Base-by-base conservation (phyloP, 2,329 filamentous ascomycete species). In the Diaporthe caulivora region DNA sequence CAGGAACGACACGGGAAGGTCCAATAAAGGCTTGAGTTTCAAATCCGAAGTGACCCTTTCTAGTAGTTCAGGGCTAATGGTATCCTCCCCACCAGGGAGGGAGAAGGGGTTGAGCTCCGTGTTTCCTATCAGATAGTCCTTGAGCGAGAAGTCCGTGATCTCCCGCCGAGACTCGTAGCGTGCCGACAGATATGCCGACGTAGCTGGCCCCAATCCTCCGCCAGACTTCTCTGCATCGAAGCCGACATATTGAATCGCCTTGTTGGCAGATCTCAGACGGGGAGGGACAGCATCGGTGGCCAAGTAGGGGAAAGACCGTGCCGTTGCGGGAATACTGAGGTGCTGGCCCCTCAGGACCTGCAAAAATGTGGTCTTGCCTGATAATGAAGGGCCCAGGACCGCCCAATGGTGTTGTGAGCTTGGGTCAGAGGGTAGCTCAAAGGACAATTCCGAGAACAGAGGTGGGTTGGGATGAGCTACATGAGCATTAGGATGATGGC, bases 161-260 rank as follows among this genome's bases (percentile, higher is more conserved):
- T 98, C 96, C 42, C 94, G 89, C 49, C 93, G 87, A 74, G 93
- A 95, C 86, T 99, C 97, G 81, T 98, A 99, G 51, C 97, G 89
- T 21, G 95, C 95, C 74, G 94, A 95, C 24, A 98, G 85, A 80
- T 98, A 98, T 6, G 95, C 92, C 26, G 93, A 93, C 0, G 89
- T 87, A 8, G 87, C 86, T n/a, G 85, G 85, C 2, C 88, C 87
- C 8, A 89, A 84, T 0, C 80, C 78, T 18, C 89, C 84, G 64
- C 87, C 84, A 8, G 88, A 87, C 34, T 91, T 88, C 77, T 95
- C 93, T 2, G 91, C 91, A 79, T 95, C 94, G 79, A 98, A 98
- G 0, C 97, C 96, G 13, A 98, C 95, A 85, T 98, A 96, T 77
- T 92, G 92, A 73, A 99, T 93, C 0, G 95, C 95, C 76, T 87